Evolutionary conservation across 164 flowering plant species (phyloP).

Genomic region (Vitis rupestris): DNA sequence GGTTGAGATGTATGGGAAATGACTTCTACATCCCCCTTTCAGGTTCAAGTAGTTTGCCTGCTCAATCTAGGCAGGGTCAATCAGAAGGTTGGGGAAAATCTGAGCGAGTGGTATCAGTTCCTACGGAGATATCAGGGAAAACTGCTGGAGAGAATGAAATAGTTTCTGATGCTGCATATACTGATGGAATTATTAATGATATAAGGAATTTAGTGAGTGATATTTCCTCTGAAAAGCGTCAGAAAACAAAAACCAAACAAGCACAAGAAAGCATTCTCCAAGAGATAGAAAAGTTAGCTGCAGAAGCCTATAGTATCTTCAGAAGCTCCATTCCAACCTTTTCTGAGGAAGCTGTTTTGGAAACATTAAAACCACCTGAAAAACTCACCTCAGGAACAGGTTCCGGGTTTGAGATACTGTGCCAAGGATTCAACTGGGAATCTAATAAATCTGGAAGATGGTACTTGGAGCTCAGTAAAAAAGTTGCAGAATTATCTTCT

Average conservation of each 20-base stretch:
- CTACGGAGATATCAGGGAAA: constrained; percentile 19
- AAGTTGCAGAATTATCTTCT: constrained; percentile 64
- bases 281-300: constrained; percentile 96
- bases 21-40: constrained; percentile 84
- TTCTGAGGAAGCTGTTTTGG: constrained; percentile 41
- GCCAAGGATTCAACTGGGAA: constrained; percentile 99
- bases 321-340: constrained; percentile 62
- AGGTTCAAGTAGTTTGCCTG: constrained; percentile 21
- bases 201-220: constrained; percentile 76
- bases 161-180: constrained; percentile 33
- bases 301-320: constrained; percentile 96
- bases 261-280: constrained; percentile 76
- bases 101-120: constrained; percentile 13
- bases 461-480: constrained; percentile 77
- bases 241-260: constrained; percentile 57
- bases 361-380: constrained; percentile 33
- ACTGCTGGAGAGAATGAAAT: constrained; percentile 25
- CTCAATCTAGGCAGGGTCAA: constrained; percentile 14
- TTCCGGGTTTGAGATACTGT: constrained; percentile 85
- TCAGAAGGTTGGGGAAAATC: constrained; percentile 21
- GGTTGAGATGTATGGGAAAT: constrained; percentile 69
- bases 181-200: constrained; percentile 74
- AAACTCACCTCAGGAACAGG: constrained; percentile 78
- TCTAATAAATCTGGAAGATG: constrained; percentile 94
- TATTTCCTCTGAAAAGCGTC: constrained; percentile 61